These are phyloP conservation scores for Yamadazyma oceani DNA, from an alignment of 1,139 yeast species.

Conservation along the genomic window DNA sequence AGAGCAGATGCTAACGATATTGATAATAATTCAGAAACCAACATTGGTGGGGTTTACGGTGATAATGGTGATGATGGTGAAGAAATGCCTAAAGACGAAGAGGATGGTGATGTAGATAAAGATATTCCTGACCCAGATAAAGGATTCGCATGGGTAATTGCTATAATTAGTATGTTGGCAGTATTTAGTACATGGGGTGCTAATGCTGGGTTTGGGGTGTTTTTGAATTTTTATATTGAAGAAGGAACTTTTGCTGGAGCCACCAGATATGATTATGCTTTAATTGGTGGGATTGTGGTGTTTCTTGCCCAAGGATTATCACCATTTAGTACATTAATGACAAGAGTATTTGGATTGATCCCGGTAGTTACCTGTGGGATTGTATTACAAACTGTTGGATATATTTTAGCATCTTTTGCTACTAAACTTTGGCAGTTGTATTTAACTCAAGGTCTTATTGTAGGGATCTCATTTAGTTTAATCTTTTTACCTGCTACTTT, in stretches of 20 bases:
- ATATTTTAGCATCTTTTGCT: slow-evolving; percentile 64
- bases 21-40: no score
- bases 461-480: slow-evolving; percentile 61
- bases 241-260: slow-evolving; percentile 56
- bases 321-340: slow-evolving; percentile 46
- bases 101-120: slow-evolving; percentile 12
- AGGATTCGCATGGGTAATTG: slow-evolving; percentile 72
- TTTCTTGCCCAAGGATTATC: slow-evolving; percentile 58
- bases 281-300: slow-evolving; percentile 66
- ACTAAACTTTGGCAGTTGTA: slow-evolving; percentile 63
- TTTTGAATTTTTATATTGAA: slow-evolving; percentile 53
- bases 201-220: slow-evolving; percentile 69
- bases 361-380: slow-evolving; percentile 47
- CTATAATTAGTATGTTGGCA: slow-evolving; percentile 49
- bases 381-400: slow-evolving; percentile 53
- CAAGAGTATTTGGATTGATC: slow-evolving; percentile 36
- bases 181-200: slow-evolving; percentile 72
- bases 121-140: slow-evolving; percentile 59
- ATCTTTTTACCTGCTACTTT: slow-evolving; percentile 60
- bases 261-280: slow-evolving; percentile 58
- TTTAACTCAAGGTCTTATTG: slow-evolving; percentile 65
- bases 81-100: slow-evolving; percentile 59
- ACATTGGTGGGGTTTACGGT: slow-evolving; percentile 2
- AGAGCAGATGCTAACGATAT: no score
- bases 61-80: slow-evolving; percentile 20